Base-by-base conservation (phyloP, 768 basidiomycete genomes). In the Rickenella mellea region DNA sequence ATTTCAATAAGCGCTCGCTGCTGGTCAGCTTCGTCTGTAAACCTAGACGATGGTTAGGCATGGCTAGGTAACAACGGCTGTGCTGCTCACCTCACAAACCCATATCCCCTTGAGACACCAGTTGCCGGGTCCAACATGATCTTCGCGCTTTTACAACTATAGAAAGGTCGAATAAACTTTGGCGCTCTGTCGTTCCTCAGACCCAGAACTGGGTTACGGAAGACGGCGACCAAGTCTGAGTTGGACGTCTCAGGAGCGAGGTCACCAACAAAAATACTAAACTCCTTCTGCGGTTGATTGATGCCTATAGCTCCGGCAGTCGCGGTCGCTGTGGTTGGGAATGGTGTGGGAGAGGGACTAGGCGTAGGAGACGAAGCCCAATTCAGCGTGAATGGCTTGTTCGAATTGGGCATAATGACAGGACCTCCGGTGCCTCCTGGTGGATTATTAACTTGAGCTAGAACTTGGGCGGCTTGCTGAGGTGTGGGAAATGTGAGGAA, bases 201-300 rank as follows among this genome's bases (percentile, higher is more conserved):
- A 31, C 87, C 87, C 11, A 89, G 73, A 2, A 89, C 83, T 0
- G 89, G 89, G 59, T 92, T 89, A 54, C 88, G 81, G 63, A 91
- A 89, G 51, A 92, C 83, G 20, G 85, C 86, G 39, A 94, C 88
- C n/a, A 94, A 68, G 59, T 96, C 91, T n/a, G 85, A 85, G 62
- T 94, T 92, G 51, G 87, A 89, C 5, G 88, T 88, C 62, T 92
- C 90, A 8, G 90, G 84, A 2, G 89, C 89, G 32, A 96, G 73
- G 61, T 96, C 91, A 32, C 91, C 91, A 2, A 94, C 91, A 53
- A 96, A 96, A 42, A 96, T 89, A 60, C 86, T 89, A 57, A 84
- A 93, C 63, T 94, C 92, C 59, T 82, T 88, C 27, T 78, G 76
- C 48, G 74, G 83, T 56, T 78, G 80, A 42, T 56, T 59, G 27